A percentile compares a stretch with the other conserved stretches of the same genome.
These are phyloP conservation scores for Nematocida sp. DNA, from an alignment of 371 early-diverging fungal genomes.

Conservation along the genomic window DNA sequence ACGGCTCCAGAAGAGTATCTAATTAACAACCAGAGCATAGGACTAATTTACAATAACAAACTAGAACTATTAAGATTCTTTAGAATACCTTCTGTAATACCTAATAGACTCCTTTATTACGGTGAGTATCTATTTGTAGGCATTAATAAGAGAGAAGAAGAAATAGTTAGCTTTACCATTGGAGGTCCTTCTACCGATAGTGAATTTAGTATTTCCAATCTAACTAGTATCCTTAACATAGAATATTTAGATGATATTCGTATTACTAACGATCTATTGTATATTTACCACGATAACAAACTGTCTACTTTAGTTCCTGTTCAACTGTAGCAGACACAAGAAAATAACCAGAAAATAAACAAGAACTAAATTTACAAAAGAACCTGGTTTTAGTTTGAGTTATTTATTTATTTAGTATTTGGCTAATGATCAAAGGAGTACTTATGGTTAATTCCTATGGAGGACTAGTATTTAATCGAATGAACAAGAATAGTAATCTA, in stretches of 20 bases:
- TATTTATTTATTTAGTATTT: background rate
- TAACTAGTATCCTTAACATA: too few species aligned
- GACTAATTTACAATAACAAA: background rate
- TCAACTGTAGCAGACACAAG: too few species aligned
- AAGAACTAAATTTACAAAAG: too few species aligned
- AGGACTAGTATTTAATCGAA: slow-evolving; percentile 3
- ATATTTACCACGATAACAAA: too few species aligned
- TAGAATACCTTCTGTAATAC: slow-evolving; percentile 9
- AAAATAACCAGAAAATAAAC: too few species aligned
- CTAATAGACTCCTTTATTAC: slow-evolving; percentile 15
- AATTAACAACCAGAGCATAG: slow-evolving; percentile 8
- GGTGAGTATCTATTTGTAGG: slow-evolving; percentile 17
- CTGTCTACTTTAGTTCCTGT: too few species aligned
- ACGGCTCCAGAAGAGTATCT: slow-evolving; percentile 11
- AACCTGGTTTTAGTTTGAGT: background rate
- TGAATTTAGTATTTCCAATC: slow-evolving; percentile 23
- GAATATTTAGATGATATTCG: too few species aligned
- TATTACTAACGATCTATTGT: too few species aligned
- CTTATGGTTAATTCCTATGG: slow-evolving; percentile 32
- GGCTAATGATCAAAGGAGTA: slow-evolving; percentile 30
- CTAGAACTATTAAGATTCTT: slow-evolving; percentile 28
- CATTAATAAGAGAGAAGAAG: slow-evolving; percentile 11
- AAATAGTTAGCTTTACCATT: slow-evolving; percentile 37
- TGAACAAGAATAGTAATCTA: background rate
- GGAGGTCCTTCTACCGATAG: slow-evolving; percentile 29